Evolutionary conservation across 2,329 filamentous ascomycete species (phyloP).

Genomic region (Bertia moriformis): DNA sequence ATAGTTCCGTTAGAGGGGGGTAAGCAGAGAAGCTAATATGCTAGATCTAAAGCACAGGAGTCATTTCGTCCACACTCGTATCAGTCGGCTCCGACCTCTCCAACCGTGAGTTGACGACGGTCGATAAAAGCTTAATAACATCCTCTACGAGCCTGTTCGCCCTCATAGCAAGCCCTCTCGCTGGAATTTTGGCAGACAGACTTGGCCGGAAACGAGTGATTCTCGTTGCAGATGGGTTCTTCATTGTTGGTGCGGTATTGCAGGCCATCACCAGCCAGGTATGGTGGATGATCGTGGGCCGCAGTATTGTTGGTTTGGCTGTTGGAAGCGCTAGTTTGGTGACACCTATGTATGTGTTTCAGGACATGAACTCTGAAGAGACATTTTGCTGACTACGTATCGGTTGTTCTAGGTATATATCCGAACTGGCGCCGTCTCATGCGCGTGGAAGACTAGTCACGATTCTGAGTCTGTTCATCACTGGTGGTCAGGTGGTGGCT

Average conservation of each 20-base stretch:
- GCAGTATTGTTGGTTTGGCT: slow-evolving; percentile 27
- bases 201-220: slow-evolving; percentile 29
- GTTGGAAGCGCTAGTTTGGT: slow-evolving; percentile 19
- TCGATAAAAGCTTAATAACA: slow-evolving; percentile 43
- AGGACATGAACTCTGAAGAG: slow-evolving; percentile 1
- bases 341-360: not conserved
- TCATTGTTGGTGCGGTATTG: slow-evolving; percentile 23
- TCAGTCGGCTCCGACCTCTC: slow-evolving; percentile 37
- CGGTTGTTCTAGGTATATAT: not conserved
- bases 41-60: slow-evolving; percentile 28
- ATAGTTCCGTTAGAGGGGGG: not conserved
- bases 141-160: slow-evolving; percentile 41
- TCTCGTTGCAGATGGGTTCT: slow-evolving; percentile 25
- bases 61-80: slow-evolving; percentile 44
- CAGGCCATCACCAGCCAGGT: slow-evolving; percentile 23
- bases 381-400: too few species aligned
- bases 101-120: slow-evolving; percentile 27
- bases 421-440: not conserved
- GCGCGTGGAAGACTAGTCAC: not conserved
- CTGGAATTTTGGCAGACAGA: slow-evolving; percentile 32
- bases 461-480: not conserved
- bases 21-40: not conserved
- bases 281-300: slow-evolving; percentile 26
- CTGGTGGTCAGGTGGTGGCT: not conserved
- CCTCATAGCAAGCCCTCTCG: slow-evolving; percentile 36